Evolutionary conservation across 2,329 filamentous ascomycete species (phyloP).

Genomic region (Boeremia lycopersici): DNA sequence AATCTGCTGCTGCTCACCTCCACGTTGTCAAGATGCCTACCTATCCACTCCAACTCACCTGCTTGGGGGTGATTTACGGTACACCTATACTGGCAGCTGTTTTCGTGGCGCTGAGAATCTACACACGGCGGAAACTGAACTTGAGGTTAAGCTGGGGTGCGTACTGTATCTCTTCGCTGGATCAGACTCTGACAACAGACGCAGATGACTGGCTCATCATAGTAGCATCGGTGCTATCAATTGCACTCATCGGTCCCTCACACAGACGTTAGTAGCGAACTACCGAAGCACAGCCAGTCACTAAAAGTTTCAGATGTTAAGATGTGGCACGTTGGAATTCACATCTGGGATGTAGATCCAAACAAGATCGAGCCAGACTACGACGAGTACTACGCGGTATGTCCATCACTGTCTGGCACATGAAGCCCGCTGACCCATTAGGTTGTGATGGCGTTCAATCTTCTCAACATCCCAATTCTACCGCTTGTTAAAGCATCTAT

Average conservation of each 20-base stretch:
- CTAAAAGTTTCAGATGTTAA: slow-evolving; percentile 37
- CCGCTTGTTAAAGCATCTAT: slow-evolving; percentile 51
- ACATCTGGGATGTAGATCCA: slow-evolving; percentile 45
- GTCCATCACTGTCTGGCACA: slow-evolving; percentile 1
- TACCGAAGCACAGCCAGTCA: background rate
- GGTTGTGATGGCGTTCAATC: slow-evolving; percentile 47
- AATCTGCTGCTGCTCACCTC: slow-evolving; percentile 13
- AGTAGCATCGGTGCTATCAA: slow-evolving; percentile 42
- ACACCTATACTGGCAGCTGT: slow-evolving; percentile 41
- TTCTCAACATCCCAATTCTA: slow-evolving; percentile 49
- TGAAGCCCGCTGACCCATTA: slow-evolving; percentile 20
- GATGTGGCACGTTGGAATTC: slow-evolving; percentile 47
- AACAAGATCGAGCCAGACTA: slow-evolving; percentile 46
- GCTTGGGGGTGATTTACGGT: slow-evolving; percentile 45
- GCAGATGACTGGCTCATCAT: slow-evolving; percentile 50
- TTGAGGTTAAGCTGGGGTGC: slow-evolving; percentile 45
- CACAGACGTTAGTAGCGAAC: slow-evolving; percentile 37
- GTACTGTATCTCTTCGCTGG: slow-evolving; percentile 6
- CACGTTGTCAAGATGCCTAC: slow-evolving; percentile 43
- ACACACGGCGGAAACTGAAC: slow-evolving; percentile 46
- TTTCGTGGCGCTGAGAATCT: slow-evolving; percentile 46
- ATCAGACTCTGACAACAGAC: background rate
- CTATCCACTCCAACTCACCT: slow-evolving; percentile 47
- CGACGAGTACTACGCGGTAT: slow-evolving; percentile 44
- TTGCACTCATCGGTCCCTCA: slow-evolving; percentile 46